Base-by-base conservation (phyloP, 108 stramenopile genomes). In the Skeletonema menzelii region DNA sequence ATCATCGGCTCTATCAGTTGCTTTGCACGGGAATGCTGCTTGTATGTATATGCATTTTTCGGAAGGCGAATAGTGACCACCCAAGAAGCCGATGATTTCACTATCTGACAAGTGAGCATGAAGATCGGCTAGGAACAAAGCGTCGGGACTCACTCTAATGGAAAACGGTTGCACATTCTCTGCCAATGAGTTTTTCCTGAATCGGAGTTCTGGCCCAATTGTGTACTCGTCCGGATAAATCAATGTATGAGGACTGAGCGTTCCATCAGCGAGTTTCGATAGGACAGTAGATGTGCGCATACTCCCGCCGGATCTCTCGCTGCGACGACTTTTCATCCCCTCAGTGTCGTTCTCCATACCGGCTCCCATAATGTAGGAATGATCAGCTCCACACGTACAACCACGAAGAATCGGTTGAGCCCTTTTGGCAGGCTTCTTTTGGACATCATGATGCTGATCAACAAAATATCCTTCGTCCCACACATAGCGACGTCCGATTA, bases 31-130 rank as follows among this genome's bases (percentile, higher is more conserved):
- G 55, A 87, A 90, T 10, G 85, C 73, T 30, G 83, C 85, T 57
- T 87, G 87, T 20, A 87, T 61, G 68, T 84, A 85, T 46, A 87
- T 69, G 31, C 59, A 76, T 62, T 75, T 70, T 46, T 70, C 69
- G 38, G 59, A 35, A 27, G 19, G 8, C n/a, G 83, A 70, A 70
- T 77, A 86, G 12, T 59, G 63, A 13, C 89, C 89, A 53, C 73
- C 89, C 20, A 90, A 67, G 35, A 90, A 69, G 8, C 89, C 89
- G 17, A 90, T 90, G 40, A 90, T 83, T 73, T 90, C 89, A 27
- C 82, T 67, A 10, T 63, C 68, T n/a, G 65, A 73, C n/a, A 90
- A 35, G 56, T 90, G 89, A 19, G 83, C 78, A 63, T 90, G 89
- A 47, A 87, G 44, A 30, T 90, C 89, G 17, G 75, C 73, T 5